These are phyloP conservation scores for Russula virescens DNA, from an alignment of 768 basidiomycete genomes.

Conservation along the genomic window DNA sequence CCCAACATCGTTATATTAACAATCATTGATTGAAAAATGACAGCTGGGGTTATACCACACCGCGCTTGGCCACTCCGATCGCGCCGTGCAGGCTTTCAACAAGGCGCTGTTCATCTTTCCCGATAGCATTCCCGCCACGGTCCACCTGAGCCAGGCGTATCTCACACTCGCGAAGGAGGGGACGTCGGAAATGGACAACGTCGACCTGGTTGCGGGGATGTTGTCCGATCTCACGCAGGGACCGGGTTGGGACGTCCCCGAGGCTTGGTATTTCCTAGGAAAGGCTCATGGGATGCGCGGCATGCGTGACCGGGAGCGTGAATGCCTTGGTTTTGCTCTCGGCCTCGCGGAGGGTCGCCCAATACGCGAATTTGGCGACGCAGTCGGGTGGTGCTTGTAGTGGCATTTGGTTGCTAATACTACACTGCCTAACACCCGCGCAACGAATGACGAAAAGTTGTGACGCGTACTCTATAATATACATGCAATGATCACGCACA, in stretches of 20 bases:
- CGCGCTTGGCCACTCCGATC: slow-evolving; percentile 48
- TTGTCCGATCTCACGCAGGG: slow-evolving; percentile 73
- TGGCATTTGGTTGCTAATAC: background rate
- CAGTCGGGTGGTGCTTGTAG: slow-evolving; percentile 63
- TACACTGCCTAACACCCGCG: background rate
- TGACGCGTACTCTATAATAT: background rate
- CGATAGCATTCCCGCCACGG: slow-evolving; percentile 67
- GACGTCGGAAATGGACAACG: slow-evolving; percentile 37
- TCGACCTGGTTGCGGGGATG: slow-evolving; percentile 80
- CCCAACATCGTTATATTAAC: background rate
- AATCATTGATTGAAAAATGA: background rate
- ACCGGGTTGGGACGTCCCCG: slow-evolving; percentile 83
- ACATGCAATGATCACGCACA: slow-evolving; percentile 8
- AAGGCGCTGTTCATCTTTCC: slow-evolving; percentile 88
- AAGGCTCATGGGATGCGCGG: slow-evolving; percentile 74
- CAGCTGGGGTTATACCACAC: slow-evolving; percentile 73
- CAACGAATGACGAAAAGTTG: background rate
- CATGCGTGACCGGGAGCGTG: slow-evolving; percentile 62
- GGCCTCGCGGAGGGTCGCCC: slow-evolving; percentile 54
- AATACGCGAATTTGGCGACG: slow-evolving; percentile 55
- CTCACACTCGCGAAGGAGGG: slow-evolving; percentile 38
- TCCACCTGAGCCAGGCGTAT: slow-evolving; percentile 75
- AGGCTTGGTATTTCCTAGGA: slow-evolving; percentile 92
- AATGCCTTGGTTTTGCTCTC: slow-evolving; percentile 69
- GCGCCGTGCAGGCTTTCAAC: slow-evolving; percentile 71